Evolutionary conservation across 2,329 filamentous ascomycete genomes (phyloP).

Genomic region (Colletotrichum sublineola): DNA sequence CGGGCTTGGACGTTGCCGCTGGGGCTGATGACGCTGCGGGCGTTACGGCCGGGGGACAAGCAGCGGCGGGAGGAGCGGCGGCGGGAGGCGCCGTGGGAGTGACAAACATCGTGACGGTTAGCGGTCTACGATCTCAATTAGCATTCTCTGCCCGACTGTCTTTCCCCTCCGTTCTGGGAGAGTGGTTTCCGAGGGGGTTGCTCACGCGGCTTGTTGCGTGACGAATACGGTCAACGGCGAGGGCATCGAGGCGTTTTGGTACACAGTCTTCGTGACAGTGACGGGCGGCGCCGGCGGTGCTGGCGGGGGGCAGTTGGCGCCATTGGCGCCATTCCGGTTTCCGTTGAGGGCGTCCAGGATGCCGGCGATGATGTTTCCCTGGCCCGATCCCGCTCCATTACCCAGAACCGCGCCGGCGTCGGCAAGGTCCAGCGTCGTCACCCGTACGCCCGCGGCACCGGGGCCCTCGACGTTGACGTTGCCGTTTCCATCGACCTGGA

Average conservation of each 20-base stretch:
- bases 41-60: not conserved
- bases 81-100: constrained; percentile 36
- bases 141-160: not conserved
- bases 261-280: constrained; percentile 33
- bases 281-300: constrained; percentile 18
- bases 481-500: constrained; percentile 34
- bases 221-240: constrained; percentile 37
- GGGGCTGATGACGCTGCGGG: constrained; percentile 16
- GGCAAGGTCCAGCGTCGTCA: constrained; percentile 33
- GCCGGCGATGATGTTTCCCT: constrained; percentile 35
- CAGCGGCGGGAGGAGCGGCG: constrained; percentile 22
- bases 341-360: constrained; percentile 41
- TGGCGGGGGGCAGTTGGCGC: not conserved
- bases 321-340: constrained; percentile 11
- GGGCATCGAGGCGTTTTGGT: constrained; percentile 31
- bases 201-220: constrained; percentile 33
- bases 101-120: constrained; percentile 16
- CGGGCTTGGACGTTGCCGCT: constrained; percentile 16
- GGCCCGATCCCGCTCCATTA: constrained; percentile 1
- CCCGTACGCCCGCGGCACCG: constrained; percentile 16
- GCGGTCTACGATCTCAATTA: constrained; percentile 11
- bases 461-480: constrained; percentile 23
- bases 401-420: constrained; percentile 12
- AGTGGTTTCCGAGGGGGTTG: not conserved
- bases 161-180: not conserved